These are phyloP conservation scores for Gomphus sp. DNA, from an alignment of 1,284 basidiomycete genomes.

Conservation along the genomic window DNA sequence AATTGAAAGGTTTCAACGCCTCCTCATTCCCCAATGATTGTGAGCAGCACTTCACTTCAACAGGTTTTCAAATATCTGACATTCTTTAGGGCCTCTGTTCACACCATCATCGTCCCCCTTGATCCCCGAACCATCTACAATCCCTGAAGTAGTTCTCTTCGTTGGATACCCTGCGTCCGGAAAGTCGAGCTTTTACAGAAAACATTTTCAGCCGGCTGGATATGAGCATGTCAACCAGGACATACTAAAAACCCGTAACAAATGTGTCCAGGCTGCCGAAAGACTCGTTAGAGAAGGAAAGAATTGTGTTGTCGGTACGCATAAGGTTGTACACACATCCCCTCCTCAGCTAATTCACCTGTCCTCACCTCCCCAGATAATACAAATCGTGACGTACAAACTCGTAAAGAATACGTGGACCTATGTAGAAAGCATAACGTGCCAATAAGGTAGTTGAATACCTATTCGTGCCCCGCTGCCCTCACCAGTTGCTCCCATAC, in stretches of 20 bases:
- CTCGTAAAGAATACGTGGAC: slow-evolving; percentile 61
- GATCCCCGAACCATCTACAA: slow-evolving; percentile 28
- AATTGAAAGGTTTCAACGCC: slow-evolving; percentile 52
- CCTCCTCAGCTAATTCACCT: not conserved
- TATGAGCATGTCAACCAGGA: slow-evolving; percentile 89
- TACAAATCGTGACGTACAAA: slow-evolving; percentile 68
- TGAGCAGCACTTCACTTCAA: not conserved
- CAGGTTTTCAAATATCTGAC: not conserved
- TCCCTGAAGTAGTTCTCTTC: slow-evolving; percentile 66
- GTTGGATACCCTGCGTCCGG: slow-evolving; percentile 84
- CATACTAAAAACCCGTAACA: slow-evolving; percentile 59
- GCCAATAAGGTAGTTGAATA: slow-evolving; percentile 41
- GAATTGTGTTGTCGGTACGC: slow-evolving; percentile 71
- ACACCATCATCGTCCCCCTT: slow-evolving; percentile 58
- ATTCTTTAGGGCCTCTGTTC: slow-evolving; percentile 39
- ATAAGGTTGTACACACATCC: not conserved
- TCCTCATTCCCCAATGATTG: slow-evolving; percentile 30
- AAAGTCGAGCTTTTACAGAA: slow-evolving; percentile 75
- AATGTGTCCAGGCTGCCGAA: slow-evolving; percentile 62
- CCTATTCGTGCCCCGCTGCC: not conserved
- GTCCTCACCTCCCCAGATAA: slow-evolving; percentile 51
- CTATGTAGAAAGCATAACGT: slow-evolving; percentile 50
- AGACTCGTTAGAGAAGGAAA: slow-evolving; percentile 45
- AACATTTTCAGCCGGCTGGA: slow-evolving; percentile 55
- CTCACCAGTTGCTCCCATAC: not conserved